These are phyloP conservation scores for Heliamphora pulchella DNA, from an alignment of 179 eudicot genomes.

Conservation along the genomic window DNA sequence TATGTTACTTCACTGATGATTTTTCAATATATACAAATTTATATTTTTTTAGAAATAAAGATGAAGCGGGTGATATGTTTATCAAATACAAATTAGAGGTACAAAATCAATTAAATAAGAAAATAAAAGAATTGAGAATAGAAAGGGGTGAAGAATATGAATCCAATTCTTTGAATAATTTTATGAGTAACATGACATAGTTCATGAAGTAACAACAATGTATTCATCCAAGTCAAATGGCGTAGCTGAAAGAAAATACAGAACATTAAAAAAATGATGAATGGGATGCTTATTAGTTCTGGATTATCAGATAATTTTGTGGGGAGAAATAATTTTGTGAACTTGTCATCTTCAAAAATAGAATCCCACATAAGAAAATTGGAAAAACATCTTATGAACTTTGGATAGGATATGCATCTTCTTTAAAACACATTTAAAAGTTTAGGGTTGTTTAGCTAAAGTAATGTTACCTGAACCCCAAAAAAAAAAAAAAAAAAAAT, in stretches of 20 bases:
- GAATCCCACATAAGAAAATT: background rate
- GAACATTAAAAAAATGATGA: background rate
- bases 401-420: background rate
- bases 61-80: background rate
- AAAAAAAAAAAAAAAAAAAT: too few species aligned
- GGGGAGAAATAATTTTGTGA: background rate
- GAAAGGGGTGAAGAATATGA: background rate
- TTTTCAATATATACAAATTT: background rate
- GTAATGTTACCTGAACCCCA: too few species aligned
- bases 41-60: too few species aligned
- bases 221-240: background rate
- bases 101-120: background rate
- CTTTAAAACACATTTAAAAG: background rate
- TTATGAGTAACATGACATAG: too few species aligned
- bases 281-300: background rate
- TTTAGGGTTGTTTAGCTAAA: background rate
- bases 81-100: background rate
- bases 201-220: background rate
- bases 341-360: background rate
- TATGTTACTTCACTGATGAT: background rate
- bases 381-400: background rate
- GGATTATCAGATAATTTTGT: too few species aligned
- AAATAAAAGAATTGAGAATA: background rate
- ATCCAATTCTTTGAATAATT: too few species aligned
- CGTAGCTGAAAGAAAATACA: background rate